A percentile compares a stretch with the other conserved stretches of the same genome.
Conservation (phyloP, 768 basidiomycete genomes). For the Leccinum disarticulatum region DNA sequence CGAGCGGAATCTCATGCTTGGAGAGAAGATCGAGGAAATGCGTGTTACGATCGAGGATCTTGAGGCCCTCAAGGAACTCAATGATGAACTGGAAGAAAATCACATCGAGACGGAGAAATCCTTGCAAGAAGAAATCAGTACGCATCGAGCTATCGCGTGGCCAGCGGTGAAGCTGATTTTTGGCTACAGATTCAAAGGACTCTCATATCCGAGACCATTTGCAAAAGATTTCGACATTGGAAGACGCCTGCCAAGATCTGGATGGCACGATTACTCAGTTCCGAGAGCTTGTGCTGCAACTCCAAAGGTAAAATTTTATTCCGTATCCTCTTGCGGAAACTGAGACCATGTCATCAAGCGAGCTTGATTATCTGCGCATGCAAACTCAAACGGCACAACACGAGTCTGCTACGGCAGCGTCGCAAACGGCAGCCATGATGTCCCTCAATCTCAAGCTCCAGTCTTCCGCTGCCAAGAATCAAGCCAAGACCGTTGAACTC, state of each 20-base stretch:
- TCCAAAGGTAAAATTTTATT: slow-evolving; percentile 62
- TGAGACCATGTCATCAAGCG: slow-evolving; percentile 46
- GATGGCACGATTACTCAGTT: slow-evolving; percentile 90
- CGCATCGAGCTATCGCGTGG: slow-evolving; percentile 17
- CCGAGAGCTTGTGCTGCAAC: slow-evolving; percentile 81
- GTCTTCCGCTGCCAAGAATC: slow-evolving; percentile 86
- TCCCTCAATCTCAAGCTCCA: slow-evolving; percentile 94
- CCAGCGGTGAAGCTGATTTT: slow-evolving; percentile 1
- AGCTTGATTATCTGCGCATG: slow-evolving; percentile 79
- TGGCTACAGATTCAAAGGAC: slow-evolving; percentile 66
- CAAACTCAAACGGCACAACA: slow-evolving; percentile 84
- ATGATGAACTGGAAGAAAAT: slow-evolving; percentile 96
- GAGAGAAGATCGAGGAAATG: slow-evolving; percentile 99
- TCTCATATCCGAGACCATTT: slow-evolving; percentile 63
- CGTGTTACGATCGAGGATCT: slow-evolving; percentile 94
- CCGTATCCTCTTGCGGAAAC: slow-evolving; percentile 5
- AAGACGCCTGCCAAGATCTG: slow-evolving; percentile 80
- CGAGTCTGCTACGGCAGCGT: slow-evolving; percentile 79
- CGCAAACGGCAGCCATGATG: slow-evolving; percentile 91
- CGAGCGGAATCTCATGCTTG: slow-evolving; percentile 87
- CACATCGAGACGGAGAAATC: slow-evolving; percentile 92
- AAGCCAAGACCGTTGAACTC: slow-evolving; percentile 84
- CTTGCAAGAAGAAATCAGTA: slow-evolving; percentile 87
- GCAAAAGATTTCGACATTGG: slow-evolving; percentile 63
- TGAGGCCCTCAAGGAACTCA: slow-evolving; percentile 92